Percentiles rank a stretch among this genome's conserved stretches.
These are phyloP conservation scores for Graphilbum sp. DNA, from an alignment of 2,329 filamentous ascomycete species.

Conservation along the genomic window DNA sequence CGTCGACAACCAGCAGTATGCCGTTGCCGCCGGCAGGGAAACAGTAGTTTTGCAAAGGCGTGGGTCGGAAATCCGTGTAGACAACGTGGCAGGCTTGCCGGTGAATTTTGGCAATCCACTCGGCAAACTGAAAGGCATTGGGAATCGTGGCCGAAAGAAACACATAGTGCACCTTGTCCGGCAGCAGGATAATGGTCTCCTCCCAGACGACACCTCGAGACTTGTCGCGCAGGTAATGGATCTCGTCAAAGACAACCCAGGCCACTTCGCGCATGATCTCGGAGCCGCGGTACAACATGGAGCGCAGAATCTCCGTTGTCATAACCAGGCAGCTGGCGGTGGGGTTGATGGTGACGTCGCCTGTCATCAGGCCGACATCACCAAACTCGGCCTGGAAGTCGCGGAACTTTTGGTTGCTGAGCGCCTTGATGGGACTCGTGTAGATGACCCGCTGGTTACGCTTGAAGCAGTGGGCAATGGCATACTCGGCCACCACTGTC, in stretches of 20 bases:
- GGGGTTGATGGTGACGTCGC: slow-evolving; percentile 97
- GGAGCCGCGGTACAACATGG: slow-evolving; percentile 94
- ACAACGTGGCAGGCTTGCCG: slow-evolving; percentile 96
- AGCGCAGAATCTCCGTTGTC: slow-evolving; percentile 98
- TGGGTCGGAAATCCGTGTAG: slow-evolving; percentile 96
- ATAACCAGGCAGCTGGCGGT: slow-evolving; percentile 96
- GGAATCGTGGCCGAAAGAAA: slow-evolving; percentile 97
- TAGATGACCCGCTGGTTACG: slow-evolving; percentile 98
- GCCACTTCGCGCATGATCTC: slow-evolving; percentile 99
- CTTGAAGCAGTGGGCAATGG: slow-evolving; percentile 91
- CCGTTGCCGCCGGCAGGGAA: slow-evolving; percentile 87
- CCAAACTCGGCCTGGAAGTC: slow-evolving; percentile 94
- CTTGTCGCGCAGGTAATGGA: slow-evolving; percentile 96
- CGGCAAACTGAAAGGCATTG: slow-evolving; percentile 97
- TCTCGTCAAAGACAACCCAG: slow-evolving; percentile 97
- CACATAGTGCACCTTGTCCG: slow-evolving; percentile 97
- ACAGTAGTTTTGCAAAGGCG: slow-evolving; percentile 93
- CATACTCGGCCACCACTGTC: slow-evolving; percentile 95
- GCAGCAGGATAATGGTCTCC: slow-evolving; percentile 93
- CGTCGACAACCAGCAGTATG: slow-evolving; percentile 87
- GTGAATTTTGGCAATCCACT: slow-evolving; percentile 98
- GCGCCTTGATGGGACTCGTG: slow-evolving; percentile 95
- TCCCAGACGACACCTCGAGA: slow-evolving; percentile 95
- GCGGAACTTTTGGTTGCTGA: slow-evolving; percentile 97
- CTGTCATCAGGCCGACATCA: slow-evolving; percentile 95